Base-by-base conservation (phyloP, 257 asterid species). In the Solanum rostratum region DNA sequence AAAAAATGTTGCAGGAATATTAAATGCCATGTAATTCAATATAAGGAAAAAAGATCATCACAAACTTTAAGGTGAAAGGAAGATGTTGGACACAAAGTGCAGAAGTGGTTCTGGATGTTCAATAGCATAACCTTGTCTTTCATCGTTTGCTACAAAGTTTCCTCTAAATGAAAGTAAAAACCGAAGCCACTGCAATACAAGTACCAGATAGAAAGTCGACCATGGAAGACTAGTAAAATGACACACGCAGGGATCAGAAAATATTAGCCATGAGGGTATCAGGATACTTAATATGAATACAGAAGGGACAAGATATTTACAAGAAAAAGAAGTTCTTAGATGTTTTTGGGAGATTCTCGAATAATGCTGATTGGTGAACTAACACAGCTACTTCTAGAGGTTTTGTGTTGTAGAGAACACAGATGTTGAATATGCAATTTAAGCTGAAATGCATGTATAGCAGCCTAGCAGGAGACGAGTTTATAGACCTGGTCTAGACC, bases 21-120 rank as follows among this genome's bases (percentile, higher is more conserved):
- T 13, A 50, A 46, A 74, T 46, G 59, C 22, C 22, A 14, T 27
- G 81, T 24, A 46, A 74, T 24, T 74, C 81, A 22, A 27, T 22
- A 39, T 15, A 73, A 73, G 57, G 49, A 16, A 37, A 52, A 33
- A 33, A 24, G 89, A 29, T 79, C 18, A n/a, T 80, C 41, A 8
- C 52, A 57, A 46, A 16, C 19, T 15, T 13, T 59, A 49, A 54
- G 29, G 45, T 33, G 27, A 73, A 65, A 57, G 4, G 22, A 74
- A 73, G 60, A 41, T 30, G 1, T 52, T 14, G 83, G 73, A 50
- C 37, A 97, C 96, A 74, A 92, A 97, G 92, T 97, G 91, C 12
- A 97, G 92, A 82, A 97, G 99, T 60, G 99, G 98, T 88, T 94
- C 98, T 1, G 95, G 91, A 11, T 84, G 92, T 86, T 86, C 94